phyloP scores from a whole-genome alignment of 257 asterid species.

The Solanum sejunctum region DNA sequence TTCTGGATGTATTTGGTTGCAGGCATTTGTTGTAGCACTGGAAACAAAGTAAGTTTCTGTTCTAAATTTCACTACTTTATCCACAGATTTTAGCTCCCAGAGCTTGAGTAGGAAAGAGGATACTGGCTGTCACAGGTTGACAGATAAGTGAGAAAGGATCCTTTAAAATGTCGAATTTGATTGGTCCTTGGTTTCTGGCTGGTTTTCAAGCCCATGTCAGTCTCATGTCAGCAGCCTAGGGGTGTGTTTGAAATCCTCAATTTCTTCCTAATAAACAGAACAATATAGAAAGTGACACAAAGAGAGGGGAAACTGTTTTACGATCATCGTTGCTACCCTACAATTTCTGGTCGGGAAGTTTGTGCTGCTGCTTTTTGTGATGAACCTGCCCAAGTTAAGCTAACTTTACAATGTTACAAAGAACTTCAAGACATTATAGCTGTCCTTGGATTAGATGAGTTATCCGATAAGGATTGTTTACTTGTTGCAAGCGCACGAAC shows the following conservation, averaged over 20 bases:
- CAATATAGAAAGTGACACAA: background rate
- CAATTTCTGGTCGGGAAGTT: background rate
- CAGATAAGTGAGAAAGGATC: background rate
- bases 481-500: background rate
- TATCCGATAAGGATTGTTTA: background rate
- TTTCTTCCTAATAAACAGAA: background rate
- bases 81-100: background rate
- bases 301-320: background rate
- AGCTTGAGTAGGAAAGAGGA: background rate
- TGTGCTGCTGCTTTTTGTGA: background rate
- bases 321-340: background rate
- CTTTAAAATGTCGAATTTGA: background rate
- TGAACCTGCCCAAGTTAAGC: background rate
- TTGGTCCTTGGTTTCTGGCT: background rate
- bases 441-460: background rate
- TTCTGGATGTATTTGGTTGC: constrained; percentile 98
- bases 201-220: background rate
- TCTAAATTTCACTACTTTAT: background rate
- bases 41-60: constrained; percentile 74
- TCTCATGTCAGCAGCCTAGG: background rate
- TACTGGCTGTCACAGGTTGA: background rate
- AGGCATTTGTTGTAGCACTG: constrained; percentile 86
- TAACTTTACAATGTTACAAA: background rate
- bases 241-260: background rate
- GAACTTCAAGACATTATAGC: background rate